Conservation (phyloP, 129 eudicot genomes). For the Glebionis coronaria region DNA sequence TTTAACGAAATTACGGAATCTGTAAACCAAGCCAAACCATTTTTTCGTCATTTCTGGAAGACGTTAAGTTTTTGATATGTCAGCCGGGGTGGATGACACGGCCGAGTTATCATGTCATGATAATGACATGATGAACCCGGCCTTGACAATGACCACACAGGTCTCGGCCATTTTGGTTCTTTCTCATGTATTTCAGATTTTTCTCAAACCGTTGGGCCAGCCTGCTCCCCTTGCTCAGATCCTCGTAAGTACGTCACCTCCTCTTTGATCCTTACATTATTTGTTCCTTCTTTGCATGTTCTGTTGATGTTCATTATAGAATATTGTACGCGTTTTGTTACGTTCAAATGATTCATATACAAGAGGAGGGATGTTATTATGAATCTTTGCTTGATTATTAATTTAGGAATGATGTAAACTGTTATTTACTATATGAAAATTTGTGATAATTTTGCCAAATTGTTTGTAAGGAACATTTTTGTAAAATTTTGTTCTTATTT, state of each 20-base stretch:
- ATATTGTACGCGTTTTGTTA: background rate
- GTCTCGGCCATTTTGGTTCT: conserved; percentile 72
- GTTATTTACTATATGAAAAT: too few species aligned
- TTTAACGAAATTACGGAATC: background rate
- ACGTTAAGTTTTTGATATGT: background rate
- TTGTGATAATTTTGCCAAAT: too few species aligned
- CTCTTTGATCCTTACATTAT: conserved; percentile 14
- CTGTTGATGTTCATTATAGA: background rate
- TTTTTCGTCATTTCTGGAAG: conserved; percentile 3
- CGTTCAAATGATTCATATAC: background rate
- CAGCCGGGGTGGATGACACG: conserved; percentile 17
- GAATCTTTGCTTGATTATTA: too few species aligned
- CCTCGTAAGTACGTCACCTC: conserved; percentile 80
- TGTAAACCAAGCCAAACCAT: conserved; percentile 1
- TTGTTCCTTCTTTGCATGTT: background rate
- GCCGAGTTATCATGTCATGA: conserved; percentile 28
- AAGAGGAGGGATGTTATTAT: background rate
- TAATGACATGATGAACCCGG: conserved; percentile 65
- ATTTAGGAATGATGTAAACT: too few species aligned
- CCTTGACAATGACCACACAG: conserved; percentile 73
- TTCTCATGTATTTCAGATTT: conserved; percentile 73
- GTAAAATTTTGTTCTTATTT: background rate
- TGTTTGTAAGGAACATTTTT: too few species aligned
- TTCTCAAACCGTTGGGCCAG: conserved; percentile 69
- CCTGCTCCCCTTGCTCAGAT: conserved; percentile 85